Conservation (phyloP, 768 basidiomycete species). For the Amanita rimosa region DNA sequence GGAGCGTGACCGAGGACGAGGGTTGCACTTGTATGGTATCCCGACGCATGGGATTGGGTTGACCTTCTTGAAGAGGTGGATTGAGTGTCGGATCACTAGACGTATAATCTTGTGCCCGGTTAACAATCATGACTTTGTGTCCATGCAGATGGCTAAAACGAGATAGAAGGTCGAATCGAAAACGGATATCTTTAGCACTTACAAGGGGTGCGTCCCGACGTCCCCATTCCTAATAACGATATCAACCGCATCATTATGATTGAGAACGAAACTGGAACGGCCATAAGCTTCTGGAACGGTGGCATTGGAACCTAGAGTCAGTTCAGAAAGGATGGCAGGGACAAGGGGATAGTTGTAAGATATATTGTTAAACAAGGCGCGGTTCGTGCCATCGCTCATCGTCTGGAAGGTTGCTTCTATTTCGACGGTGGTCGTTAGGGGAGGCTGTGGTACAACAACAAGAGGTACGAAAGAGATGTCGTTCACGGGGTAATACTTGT, state of each 20-base stretch:
- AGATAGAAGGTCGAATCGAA: no score
- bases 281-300: slow-evolving; percentile 68
- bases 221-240: slow-evolving; percentile 67
- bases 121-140: slow-evolving; percentile 76
- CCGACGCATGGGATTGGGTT: slow-evolving; percentile 82
- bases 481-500: slow-evolving; percentile 48
- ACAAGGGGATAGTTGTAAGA: slow-evolving; percentile 62
- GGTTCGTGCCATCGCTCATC: slow-evolving; percentile 79
- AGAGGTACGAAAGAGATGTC: slow-evolving; percentile 66
- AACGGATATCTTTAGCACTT: no score
- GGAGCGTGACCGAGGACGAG: slow-evolving; percentile 56
- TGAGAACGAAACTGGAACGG: slow-evolving; percentile 60
- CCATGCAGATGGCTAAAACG: slow-evolving; percentile 76
- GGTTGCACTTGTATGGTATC: slow-evolving; percentile 79
- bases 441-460: slow-evolving; percentile 33
- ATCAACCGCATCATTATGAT: slow-evolving; percentile 68
- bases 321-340: slow-evolving; percentile 64
- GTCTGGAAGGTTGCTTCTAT: slow-evolving; percentile 76
- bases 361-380: slow-evolving; percentile 61
- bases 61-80: slow-evolving; percentile 68
- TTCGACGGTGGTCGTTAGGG: slow-evolving; percentile 46
- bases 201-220: slow-evolving; percentile 79
- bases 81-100: slow-evolving; percentile 69
- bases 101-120: slow-evolving; percentile 57
- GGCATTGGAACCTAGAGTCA: slow-evolving; percentile 70